These are phyloP conservation scores for Oehlia diaphana DNA, from an alignment of 192 early-diverging fungal species.

Conservation along the genomic window DNA sequence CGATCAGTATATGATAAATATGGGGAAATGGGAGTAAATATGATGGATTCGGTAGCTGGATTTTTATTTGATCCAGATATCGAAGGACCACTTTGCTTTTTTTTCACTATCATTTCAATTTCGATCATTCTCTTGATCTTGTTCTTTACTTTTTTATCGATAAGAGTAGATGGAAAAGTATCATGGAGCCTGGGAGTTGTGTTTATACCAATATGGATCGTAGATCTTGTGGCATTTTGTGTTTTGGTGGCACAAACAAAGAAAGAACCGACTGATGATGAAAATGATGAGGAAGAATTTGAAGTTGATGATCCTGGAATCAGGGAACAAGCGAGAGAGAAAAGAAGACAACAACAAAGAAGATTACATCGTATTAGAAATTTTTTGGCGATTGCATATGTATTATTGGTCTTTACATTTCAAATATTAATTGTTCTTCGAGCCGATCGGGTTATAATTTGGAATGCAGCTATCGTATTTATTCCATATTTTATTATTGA, in stretches of 20 bases:
- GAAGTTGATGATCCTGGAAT: slow-evolving; percentile 41
- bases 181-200: slow-evolving; percentile 73
- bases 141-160: slow-evolving; percentile 81
- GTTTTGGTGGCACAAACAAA: slow-evolving; percentile 34
- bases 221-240: slow-evolving; percentile 54
- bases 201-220: slow-evolving; percentile 82
- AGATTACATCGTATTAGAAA: slow-evolving; percentile 24
- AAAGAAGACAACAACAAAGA: slow-evolving; percentile 40
- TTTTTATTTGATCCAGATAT: slow-evolving; percentile 67
- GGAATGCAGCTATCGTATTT: slow-evolving; percentile 70
- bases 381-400: slow-evolving; percentile 36
- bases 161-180: slow-evolving; percentile 69
- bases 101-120: slow-evolving; percentile 55
- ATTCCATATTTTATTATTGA: slow-evolving; percentile 86
- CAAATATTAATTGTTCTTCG: slow-evolving; percentile 74
- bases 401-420: slow-evolving; percentile 69
- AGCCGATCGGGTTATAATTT: slow-evolving; percentile 63
- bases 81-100: slow-evolving; percentile 59
- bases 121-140: slow-evolving; percentile 67
- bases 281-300: slow-evolving; percentile 48
- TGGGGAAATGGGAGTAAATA: slow-evolving; percentile 74
- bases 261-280: slow-evolving; percentile 42
- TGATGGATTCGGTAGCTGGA: slow-evolving; percentile 71
- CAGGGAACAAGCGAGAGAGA: slow-evolving; percentile 43
- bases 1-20: slow-evolving; percentile 90